Base-by-base conservation (phyloP, 2,329 filamentous ascomycete species). In the Microcyclospora tardicrescens region DNA sequence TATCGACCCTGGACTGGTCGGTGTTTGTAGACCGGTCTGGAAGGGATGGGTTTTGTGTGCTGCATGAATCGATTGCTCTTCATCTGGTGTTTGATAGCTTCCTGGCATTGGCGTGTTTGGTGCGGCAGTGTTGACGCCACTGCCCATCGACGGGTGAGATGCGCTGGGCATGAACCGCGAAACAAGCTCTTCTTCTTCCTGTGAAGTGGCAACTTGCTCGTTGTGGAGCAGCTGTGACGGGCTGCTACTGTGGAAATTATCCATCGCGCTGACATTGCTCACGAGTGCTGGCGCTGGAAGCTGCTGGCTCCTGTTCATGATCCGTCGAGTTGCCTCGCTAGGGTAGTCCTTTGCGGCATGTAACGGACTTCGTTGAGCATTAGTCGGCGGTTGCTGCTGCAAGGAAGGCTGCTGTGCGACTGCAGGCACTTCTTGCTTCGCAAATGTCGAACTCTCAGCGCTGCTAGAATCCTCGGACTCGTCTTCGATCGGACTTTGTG, bases 121-220 rank as follows among this genome's bases (percentile, higher is more conserved):
- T 6, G 48, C 44, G 2, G 34, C 36, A 2, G 55, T 56, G 33
- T 51, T 55, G 10, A 36, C 39, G 13, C 53, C 53, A 36, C 53
- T 56, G 24, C 48, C 48, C 2, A 43, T 44, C 5, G 52, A 47
- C 9, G 55, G 53, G 39, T 58, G 52, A 9, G 55, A 57, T 13
- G 46, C 39, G 33, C 45, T 51, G 10, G 53, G 49, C 8, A 58
- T 45, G 40, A 58, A 58, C 13, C 52, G 49, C 9, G 56, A 58
- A 6, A 58, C 48, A 3, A 58, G 45, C 39, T 58, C 55, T 24
- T 53, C 49, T 24, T 48, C 46, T 13, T 44, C 43, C 29, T 49
- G 43, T 12, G 45, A 43, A 10, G 41, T 38, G 28, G 43, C 39
- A 19, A 39, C 46, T 8, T 45, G 46, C 10, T 45, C 43, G 15